Evolutionary conservation across 306 rosid genomes (phyloP).

Genomic region (Castanea mollissima): DNA sequence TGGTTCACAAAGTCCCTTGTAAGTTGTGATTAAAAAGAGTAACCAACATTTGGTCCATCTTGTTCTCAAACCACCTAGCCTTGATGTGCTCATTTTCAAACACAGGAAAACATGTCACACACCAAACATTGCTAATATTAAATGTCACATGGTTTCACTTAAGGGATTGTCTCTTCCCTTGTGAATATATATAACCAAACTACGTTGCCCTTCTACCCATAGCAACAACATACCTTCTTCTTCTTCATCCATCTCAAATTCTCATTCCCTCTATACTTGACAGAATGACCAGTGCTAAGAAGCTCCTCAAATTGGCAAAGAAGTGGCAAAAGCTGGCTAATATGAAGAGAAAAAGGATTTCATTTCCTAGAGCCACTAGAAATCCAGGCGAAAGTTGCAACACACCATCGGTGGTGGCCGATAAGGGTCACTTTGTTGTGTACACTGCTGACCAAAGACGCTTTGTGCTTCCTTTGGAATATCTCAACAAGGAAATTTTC

Average conservation of each 20-base stretch:
- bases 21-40: not conserved
- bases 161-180: not conserved
- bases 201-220: not conserved
- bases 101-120: not conserved
- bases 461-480: slow-evolving; percentile 17
- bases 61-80: not conserved
- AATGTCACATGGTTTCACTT: not conserved
- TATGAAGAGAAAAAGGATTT: not conserved
- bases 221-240: not conserved
- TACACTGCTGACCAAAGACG: slow-evolving; percentile 21
- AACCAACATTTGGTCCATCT: not conserved
- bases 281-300: slow-evolving; percentile 13
- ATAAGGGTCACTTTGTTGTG: slow-evolving; percentile 14
- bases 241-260: not conserved
- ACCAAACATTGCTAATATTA: not conserved
- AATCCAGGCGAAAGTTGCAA: not conserved
- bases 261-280: not conserved
- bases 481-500: slow-evolving; percentile 11
- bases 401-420: not conserved
- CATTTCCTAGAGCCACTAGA: not conserved
- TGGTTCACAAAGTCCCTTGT: not conserved
- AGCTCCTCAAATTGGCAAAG: slow-evolving; percentile 19
- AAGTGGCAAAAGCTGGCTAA: slow-evolving; percentile 12
- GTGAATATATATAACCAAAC: not conserved
- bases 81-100: not conserved